Conservation (phyloP, 2,329 filamentous ascomycete species). For the Ambrosiella cleistominuta region DNA sequence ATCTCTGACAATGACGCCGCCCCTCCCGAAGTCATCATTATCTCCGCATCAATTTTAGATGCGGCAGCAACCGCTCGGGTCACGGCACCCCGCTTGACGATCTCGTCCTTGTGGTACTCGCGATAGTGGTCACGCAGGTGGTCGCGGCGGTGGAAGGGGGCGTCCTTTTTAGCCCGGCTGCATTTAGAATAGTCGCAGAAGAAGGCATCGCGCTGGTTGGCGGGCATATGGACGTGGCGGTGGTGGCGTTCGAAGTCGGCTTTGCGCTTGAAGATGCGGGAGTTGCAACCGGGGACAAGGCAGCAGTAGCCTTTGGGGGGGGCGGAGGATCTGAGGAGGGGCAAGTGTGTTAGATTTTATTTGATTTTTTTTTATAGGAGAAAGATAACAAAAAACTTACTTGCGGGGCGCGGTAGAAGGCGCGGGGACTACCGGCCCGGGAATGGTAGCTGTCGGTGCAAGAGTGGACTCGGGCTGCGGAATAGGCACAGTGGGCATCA, state of each 20-base stretch:
- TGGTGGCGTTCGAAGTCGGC: slow-evolving; percentile 39
- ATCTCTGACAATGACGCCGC: slow-evolving; percentile 25
- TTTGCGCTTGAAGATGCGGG: slow-evolving; percentile 31
- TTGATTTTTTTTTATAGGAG: neutral
- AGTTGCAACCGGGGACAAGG: slow-evolving; percentile 24
- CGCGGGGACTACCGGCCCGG: neutral
- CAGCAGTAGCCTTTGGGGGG: slow-evolving; percentile 18
- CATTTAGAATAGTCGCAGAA: slow-evolving; percentile 36
- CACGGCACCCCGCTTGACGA: slow-evolving; percentile 27
- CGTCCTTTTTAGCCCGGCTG: slow-evolving; percentile 21
- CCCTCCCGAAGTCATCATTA: slow-evolving; percentile 17
- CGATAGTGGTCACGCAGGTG: slow-evolving; percentile 41
- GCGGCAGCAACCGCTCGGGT: neutral
- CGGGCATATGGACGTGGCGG: slow-evolving; percentile 29
- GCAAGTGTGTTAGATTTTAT: neutral
- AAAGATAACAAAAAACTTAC: neutral
- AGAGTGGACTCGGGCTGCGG: neutral
- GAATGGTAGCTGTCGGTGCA: neutral
- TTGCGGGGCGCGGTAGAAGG: neutral
- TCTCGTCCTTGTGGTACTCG: slow-evolving; percentile 37
- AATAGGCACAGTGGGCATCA: neutral
- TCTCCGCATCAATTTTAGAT: slow-evolving; percentile 14
- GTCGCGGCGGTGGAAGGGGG: slow-evolving; percentile 36
- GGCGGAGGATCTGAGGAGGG: neutral
- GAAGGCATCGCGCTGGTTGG: slow-evolving; percentile 25